Evolutionary conservation across 495 filamentous ascomycete species (phyloP).

Genomic region (Aspergillus baeticus): DNA sequence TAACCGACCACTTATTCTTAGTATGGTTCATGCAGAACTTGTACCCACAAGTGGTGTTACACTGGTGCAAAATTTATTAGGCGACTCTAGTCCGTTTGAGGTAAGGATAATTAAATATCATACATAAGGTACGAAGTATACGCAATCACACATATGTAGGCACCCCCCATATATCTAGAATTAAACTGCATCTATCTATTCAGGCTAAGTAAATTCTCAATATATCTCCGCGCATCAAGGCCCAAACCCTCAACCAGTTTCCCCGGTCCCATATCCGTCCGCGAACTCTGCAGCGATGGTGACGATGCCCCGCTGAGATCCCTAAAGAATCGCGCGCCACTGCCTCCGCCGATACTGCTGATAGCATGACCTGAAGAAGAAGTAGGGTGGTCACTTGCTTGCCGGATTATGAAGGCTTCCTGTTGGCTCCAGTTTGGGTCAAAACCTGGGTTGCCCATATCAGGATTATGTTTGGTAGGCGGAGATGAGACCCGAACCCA

Average conservation of each 20-base stretch:
- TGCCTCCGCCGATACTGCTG: conserved; percentile 24
- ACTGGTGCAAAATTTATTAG: neutral
- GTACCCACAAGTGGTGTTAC: neutral
- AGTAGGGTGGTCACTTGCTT: conserved; percentile 63
- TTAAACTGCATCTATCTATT: conserved; percentile 50
- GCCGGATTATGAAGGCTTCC: conserved; percentile 78
- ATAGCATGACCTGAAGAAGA: conserved; percentile 23
- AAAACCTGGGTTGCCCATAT: conserved; percentile 3
- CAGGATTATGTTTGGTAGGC: neutral
- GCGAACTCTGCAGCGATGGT: conserved; percentile 14
- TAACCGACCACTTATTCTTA: neutral
- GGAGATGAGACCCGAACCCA: conserved; percentile 71
- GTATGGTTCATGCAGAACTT: neutral
- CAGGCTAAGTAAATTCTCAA: conserved; percentile 77
- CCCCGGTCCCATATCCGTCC: conserved; percentile 54
- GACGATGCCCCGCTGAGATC: conserved; percentile 44
- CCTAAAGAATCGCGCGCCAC: conserved; percentile 48
- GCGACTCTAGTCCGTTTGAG: neutral
- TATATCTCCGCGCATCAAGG: conserved; percentile 81
- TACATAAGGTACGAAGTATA: no score
- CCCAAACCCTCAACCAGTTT: conserved; percentile 83
- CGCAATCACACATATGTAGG: neutral
- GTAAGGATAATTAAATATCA: no score
- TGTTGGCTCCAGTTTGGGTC: conserved; percentile 40
- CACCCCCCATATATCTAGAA: neutral